Conservation (phyloP, 2,329 filamentous ascomycete genomes). For the Pseudocercospora pini-densiflorae region DNA sequence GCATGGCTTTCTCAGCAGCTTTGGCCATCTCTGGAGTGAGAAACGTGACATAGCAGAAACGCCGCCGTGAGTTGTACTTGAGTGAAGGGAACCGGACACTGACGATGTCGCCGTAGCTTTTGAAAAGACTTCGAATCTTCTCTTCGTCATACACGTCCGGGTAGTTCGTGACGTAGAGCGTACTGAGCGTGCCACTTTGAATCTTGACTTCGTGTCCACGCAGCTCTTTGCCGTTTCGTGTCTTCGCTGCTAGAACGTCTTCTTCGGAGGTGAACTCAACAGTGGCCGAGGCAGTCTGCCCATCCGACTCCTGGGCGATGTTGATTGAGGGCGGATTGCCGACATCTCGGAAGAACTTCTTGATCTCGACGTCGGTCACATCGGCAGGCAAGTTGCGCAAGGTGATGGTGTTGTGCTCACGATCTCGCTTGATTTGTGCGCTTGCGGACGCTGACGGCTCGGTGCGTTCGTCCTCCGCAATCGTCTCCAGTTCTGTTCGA, state of each 20-base stretch:
- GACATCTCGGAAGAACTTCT: conserved; percentile 90
- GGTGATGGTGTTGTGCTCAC: conserved; percentile 86
- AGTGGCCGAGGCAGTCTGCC: conserved; percentile 69
- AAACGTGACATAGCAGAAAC: conserved; percentile 98
- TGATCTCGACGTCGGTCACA: conserved; percentile 72
- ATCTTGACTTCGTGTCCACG: conserved; percentile 75
- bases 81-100: conserved; percentile 89
- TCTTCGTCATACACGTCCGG: conserved; percentile 74
- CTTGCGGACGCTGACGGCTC: conserved; percentile 43
- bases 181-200: conserved; percentile 74
- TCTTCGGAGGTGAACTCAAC: conserved; percentile 84
- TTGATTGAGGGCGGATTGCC: conserved; percentile 81
- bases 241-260: conserved; percentile 79
- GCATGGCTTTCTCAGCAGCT: conserved; percentile 69
- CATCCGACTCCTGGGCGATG: conserved; percentile 65
- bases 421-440: conserved; percentile 70
- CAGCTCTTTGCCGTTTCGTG: conserved; percentile 80
- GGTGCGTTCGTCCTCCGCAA: conserved; percentile 35
- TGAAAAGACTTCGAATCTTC: conserved; percentile 71
- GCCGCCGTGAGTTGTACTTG: conserved; percentile 83
- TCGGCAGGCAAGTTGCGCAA: conserved; percentile 75
- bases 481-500: conserved; percentile 50
- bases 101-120: conserved; percentile 76
- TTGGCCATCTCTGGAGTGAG: conserved; percentile 68
- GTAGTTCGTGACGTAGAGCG: conserved; percentile 90